Evolutionary conservation across 495 filamentous ascomycete species (phyloP), one percentile per base, ranked within the genome.

Genomic region (Penicillium paradoxum): DNA sequence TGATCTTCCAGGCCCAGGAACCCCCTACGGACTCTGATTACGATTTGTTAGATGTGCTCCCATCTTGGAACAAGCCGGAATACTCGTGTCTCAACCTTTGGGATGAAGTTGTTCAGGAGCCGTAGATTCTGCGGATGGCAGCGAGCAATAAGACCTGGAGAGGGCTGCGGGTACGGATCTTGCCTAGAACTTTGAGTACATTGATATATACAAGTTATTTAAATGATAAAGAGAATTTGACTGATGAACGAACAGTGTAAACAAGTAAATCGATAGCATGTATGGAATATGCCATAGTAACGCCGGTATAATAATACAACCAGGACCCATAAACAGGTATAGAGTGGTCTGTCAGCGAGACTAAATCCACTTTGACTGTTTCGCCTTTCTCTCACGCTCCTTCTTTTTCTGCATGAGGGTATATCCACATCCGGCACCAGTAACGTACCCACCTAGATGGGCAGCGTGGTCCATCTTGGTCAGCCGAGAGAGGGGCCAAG

Each of bases 401-500:
- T 54, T 59, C 49, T 40, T 40, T 40, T 53, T 57, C 22, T 64
- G 53, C 4, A 59, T 64, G 11, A 64, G 62, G 3, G 56, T 37
- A 25, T 59, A 48, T 4, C 67, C 69, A 56, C 66, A 76, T 3
- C 70, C 55, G 6, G 62, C 57, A 34, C 87, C 87, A 3, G 69
- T 63, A 2, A 73, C 58, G 55, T 84, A 79, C 2, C 90, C 90
- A 21, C 80, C 82, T 25, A 92, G 56, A 74, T 95, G 90, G n/a
- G 85, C 84, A 40, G 74, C 75, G 49, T 90, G 72, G 58, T 95
- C 89, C 38, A 88, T 67, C 19, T 65, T 67, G 21, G 49, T 48
- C 3, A 62, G 49, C 24, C 61, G 66, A 44, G 58, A 67, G 14
- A 66, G 32, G 13, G 60, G 63, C 43, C 53, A 64, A 8, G 59